phyloP scores from a whole-genome alignment of 2,329 filamentous ascomycete genomes.

The Bretziella fagacearum region DNA sequence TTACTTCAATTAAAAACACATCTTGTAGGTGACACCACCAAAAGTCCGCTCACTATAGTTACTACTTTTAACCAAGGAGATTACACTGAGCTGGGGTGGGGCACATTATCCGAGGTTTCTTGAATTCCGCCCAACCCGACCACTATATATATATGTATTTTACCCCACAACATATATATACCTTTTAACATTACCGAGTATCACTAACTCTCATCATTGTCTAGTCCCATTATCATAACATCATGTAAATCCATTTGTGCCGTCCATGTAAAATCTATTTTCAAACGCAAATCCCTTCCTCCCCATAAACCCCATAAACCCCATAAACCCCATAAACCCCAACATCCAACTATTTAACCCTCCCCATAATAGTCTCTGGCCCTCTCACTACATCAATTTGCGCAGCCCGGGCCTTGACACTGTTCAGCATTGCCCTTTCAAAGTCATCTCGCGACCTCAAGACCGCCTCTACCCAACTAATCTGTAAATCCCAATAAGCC shows the following conservation, averaged over 20 bases:
- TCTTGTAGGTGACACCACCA: no score
- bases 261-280: neutral
- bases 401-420: slow-evolving; percentile 75
- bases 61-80: no score
- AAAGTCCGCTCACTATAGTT: no score
- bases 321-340: neutral
- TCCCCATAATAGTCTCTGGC: slow-evolving; percentile 84
- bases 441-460: slow-evolving; percentile 80
- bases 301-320: neutral
- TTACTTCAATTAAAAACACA: no score
- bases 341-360: slow-evolving; percentile 48
- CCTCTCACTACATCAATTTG: slow-evolving; percentile 68
- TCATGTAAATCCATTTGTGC: no score
- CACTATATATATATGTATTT: no score
- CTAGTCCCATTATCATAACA: neutral
- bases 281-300: neutral
- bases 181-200: no score
- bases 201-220: no score
- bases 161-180: no score
- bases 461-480: slow-evolving; percentile 90
- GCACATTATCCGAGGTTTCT: neutral
- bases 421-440: slow-evolving; percentile 74
- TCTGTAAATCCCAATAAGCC: slow-evolving; percentile 83
- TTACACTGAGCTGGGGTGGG: no score
- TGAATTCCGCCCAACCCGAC: neutral